A percentile compares a stretch with the other conserved stretches of the same genome.
Evolutionary conservation across 345 rosid genomes (phyloP).

Genomic region (Lepidium didymum): DNA sequence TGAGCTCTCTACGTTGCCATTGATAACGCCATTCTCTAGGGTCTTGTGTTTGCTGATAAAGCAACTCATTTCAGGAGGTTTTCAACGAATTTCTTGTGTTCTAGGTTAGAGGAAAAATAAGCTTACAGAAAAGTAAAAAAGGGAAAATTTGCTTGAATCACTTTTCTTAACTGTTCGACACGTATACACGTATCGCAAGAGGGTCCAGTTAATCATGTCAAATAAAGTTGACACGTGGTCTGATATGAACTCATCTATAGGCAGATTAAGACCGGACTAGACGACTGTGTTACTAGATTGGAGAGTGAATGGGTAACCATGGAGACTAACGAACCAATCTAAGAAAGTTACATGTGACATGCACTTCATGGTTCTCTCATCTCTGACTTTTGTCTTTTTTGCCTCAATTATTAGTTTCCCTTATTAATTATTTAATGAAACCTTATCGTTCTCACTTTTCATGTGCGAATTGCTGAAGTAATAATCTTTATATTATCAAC

Average conservation of each 20-base stretch:
- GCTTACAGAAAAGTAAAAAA: not conserved
- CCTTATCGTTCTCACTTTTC: not conserved
- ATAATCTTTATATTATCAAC: not conserved
- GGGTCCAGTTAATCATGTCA: slow-evolving; percentile 15
- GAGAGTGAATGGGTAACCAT: slow-evolving; percentile 15
- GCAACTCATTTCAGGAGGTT: slow-evolving; percentile 47
- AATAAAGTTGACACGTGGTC: not conserved
- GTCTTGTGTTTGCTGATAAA: slow-evolving; percentile 37
- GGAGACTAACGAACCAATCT: slow-evolving; percentile 13
- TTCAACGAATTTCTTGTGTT: slow-evolving; percentile 10
- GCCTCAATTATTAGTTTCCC: slow-evolving; percentile 1
- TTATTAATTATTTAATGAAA: not conserved
- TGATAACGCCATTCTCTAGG: slow-evolving; percentile 20
- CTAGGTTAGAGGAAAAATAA: slow-evolving; percentile 3
- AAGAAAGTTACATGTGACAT: slow-evolving; percentile 4
- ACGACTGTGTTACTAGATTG: slow-evolving; percentile 14
- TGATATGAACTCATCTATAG: not conserved
- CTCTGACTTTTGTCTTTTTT: not conserved
- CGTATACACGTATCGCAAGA: slow-evolving; percentile 12
- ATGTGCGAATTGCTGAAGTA: not conserved
- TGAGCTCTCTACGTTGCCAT: slow-evolving; percentile 26
- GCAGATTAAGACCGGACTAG: slow-evolving; percentile 19
- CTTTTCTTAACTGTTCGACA: not conserved
- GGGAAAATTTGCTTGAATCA: not conserved
- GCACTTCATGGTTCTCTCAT: not conserved